phyloP scores from a whole-genome alignment of 169 alveolate species.

The Plasmodium gonderi region DNA sequence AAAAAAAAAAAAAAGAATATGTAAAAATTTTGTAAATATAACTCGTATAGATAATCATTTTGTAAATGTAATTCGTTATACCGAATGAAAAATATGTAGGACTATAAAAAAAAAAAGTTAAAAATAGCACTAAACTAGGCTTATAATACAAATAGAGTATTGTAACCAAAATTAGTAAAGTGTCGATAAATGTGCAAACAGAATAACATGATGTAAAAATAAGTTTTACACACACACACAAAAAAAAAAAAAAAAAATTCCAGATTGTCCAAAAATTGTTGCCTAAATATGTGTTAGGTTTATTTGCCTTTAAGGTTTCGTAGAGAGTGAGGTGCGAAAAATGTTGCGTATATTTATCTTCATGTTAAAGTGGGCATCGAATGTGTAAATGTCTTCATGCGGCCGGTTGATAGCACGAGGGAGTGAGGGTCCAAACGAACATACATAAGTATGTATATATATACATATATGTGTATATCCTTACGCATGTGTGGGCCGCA shows the following conservation, averaged over 20 bases:
- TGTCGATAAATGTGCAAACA: neutral
- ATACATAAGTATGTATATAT: neutral
- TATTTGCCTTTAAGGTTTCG: neutral
- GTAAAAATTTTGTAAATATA: too few species aligned
- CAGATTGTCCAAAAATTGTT: too few species aligned
- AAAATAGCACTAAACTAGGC: neutral
- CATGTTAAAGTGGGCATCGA: neutral
- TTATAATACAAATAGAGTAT: neutral
- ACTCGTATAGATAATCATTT: too few species aligned
- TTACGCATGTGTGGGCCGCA: neutral
- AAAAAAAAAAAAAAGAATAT: too few species aligned
- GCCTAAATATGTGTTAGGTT: too few species aligned
- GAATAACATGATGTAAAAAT: neutral
- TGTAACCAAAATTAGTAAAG: neutral
- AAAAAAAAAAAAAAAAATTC: neutral
- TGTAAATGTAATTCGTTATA: neutral
- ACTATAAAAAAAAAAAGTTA: neutral
- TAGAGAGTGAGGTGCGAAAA: too few species aligned
- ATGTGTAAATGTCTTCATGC: neutral
- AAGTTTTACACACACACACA: neutral
- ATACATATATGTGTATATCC: neutral
- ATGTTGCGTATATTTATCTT: neutral
- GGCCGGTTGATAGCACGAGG: too few species aligned
- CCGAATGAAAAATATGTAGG: neutral
- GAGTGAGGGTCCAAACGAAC: too few species aligned